Base-by-base conservation (phyloP, 2,329 filamentous ascomycete species). In the Colletotrichum falcatum region DNA sequence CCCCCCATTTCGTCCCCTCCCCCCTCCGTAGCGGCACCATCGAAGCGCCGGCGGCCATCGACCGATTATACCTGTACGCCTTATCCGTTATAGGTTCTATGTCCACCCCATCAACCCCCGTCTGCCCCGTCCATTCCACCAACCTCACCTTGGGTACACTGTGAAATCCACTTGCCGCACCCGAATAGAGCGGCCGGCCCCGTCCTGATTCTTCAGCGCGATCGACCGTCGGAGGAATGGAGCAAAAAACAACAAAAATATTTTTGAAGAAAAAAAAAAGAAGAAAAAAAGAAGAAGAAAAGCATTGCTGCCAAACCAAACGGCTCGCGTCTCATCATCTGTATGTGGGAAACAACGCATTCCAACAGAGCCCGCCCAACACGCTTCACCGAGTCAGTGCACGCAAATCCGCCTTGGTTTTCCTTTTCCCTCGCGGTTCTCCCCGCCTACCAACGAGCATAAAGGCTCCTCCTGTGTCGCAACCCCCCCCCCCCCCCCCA, bases 221-320 rank as follows among this genome's bases (percentile, higher is more conserved):
- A 33, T 44, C 30, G 5, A 28, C 30, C 9, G 9, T 48, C 42
- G 58, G 42, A 11, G 30, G n/a, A n/a, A 48, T n/a, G 7, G 16
- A 26, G 12, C 16, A 20, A 49, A 37, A 20, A 18, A 42, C 28
- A 49, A 37, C 28, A 18, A 42, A 60, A 14, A 49, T 37, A 46
- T 61, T n/a, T n/a, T n/a, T n/a, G n/a, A n/a, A n/a, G n/a, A n/a
- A n/a, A n/a, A n/a, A n/a, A n/a, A n/a, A n/a, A n/a, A n/a, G n/a
- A n/a, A n/a, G n/a, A n/a, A n/a, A n/a, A n/a, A n/a, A n/a, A n/a
- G n/a, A n/a, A n/a, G n/a, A n/a, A n/a, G n/a, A n/a, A n/a, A n/a
- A n/a, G 44, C 28, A 49, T 35, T 39, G 58, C 42, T 61, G 58
- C 44, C 58, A 61, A 23, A 49, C 58, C 44, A 49, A 49, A 16